phyloP scores from a whole-genome alignment of 345 rosid species.

The Corchorus capsularis region DNA sequence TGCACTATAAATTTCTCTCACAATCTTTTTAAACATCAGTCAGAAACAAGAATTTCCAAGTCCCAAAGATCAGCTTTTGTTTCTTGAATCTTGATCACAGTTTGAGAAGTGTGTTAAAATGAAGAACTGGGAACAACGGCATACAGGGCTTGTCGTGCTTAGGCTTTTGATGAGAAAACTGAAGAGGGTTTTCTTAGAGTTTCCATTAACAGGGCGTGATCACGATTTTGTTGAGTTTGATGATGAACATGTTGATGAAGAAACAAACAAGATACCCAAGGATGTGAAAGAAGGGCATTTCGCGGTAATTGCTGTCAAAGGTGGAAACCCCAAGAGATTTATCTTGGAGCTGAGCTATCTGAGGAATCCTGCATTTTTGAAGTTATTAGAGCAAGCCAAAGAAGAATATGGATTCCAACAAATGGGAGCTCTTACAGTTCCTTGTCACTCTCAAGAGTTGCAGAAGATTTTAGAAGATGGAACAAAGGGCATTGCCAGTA shows the following conservation, averaged over 20 bases:
- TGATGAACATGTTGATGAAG: constrained; percentile 22
- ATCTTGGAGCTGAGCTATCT: constrained; percentile 46
- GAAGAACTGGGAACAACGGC: constrained; percentile 21
- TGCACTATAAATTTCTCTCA: constrained; percentile 4
- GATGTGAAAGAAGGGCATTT: constrained; percentile 55
- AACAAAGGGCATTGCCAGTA: constrained; percentile 22
- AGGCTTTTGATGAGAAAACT: constrained; percentile 33
- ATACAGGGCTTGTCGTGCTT: constrained; percentile 29
- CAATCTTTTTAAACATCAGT: neutral
- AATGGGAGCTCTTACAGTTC: constrained; percentile 45
- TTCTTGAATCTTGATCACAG: neutral
- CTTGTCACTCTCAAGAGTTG: constrained; percentile 62
- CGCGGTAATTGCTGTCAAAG: constrained; percentile 48
- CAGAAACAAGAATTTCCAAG: neutral
- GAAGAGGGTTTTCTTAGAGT: constrained; percentile 11
- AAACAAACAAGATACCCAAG: constrained; percentile 25
- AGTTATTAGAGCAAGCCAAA: constrained; percentile 46
- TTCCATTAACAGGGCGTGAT: constrained; percentile 22
- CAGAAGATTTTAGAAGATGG: constrained; percentile 36
- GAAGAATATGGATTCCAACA: constrained; percentile 59
- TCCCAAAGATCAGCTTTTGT: neutral
- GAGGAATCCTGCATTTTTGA: constrained; percentile 48
- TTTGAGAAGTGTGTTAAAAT: constrained; percentile 12
- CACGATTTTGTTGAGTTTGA: neutral
- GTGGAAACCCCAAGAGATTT: constrained; percentile 51